Conservation (phyloP, 1,139 yeast genomes). For the Insectozyma bohioensis region DNA sequence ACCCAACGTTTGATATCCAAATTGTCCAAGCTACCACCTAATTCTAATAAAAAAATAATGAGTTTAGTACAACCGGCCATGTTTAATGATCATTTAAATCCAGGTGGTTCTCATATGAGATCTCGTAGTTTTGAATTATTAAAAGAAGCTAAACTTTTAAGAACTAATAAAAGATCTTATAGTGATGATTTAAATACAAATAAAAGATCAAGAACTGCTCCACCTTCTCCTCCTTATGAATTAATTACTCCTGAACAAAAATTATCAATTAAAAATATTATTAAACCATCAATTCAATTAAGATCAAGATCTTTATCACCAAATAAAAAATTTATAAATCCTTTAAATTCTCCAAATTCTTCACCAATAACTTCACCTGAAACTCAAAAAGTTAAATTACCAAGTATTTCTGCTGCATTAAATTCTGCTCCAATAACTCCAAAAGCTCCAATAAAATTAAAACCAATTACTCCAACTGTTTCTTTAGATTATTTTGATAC, state of each 20-base stretch:
- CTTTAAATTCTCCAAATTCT: constrained; percentile 30
- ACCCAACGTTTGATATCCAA: background rate
- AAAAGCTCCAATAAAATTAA: constrained; percentile 27
- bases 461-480: constrained; percentile 43
- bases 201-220: constrained; percentile 51
- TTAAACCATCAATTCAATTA: constrained; percentile 8
- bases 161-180: constrained; percentile 25
- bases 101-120: constrained; percentile 30
- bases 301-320: constrained; percentile 41
- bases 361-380: constrained; percentile 21
- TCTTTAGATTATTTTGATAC: constrained; percentile 50
- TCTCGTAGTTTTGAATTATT: constrained; percentile 32
- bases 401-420: constrained; percentile 43
- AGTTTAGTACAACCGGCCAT: constrained; percentile 27
- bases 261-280: constrained; percentile 7
- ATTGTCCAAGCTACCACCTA: background rate
- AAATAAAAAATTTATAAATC: constrained; percentile 23
- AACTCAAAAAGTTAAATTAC: constrained; percentile 24
- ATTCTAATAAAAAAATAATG: constrained; percentile 13
- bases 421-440: constrained; percentile 26
- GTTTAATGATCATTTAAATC: constrained; percentile 32
- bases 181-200: constrained; percentile 22
- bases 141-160: constrained; percentile 19
- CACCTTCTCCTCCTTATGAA: constrained; percentile 44
- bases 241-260: constrained; percentile 5